A percentile compares a stretch with the other conserved stretches of the same genome.
These are phyloP conservation scores for Agrocybe pediades DNA, from an alignment of 768 basidiomycete species.

Conservation along the genomic window DNA sequence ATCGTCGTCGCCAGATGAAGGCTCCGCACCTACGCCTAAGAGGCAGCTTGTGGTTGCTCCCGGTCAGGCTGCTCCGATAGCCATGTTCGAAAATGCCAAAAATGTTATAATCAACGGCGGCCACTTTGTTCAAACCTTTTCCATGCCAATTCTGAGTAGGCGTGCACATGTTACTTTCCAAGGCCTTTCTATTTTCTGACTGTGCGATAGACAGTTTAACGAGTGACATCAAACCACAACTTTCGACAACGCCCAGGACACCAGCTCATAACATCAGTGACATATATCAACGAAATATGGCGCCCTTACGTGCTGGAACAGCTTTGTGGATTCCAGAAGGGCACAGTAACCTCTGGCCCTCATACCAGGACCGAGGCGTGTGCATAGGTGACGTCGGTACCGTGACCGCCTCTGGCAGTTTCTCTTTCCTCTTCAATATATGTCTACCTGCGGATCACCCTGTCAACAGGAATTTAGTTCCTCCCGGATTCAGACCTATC, in stretches of 20 bases:
- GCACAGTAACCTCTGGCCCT: constrained; percentile 23
- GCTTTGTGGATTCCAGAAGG: constrained; percentile 35
- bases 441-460: constrained; percentile 23
- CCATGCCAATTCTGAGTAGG: neutral
- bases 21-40: too few relatives aligned
- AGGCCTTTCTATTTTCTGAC: too few relatives aligned
- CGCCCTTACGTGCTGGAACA: constrained; percentile 25
- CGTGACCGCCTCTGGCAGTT: constrained; percentile 31
- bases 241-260: too few relatives aligned
- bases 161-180: too few relatives aligned
- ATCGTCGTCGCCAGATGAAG: too few relatives aligned
- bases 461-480: constrained; percentile 21
- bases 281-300: too few relatives aligned
- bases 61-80: neutral
- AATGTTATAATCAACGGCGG: neutral
- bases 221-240: too few relatives aligned
- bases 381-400: constrained; percentile 41
- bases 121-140: neutral
- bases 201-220: too few relatives aligned
- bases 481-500: constrained; percentile 14
- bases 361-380: constrained; percentile 22
- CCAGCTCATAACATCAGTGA: constrained; percentile 1
- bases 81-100: neutral
- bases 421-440: constrained; percentile 26
- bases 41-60: neutral